Evolutionary conservation across 1,284 basidiomycete species (phyloP), one percentile per base, ranked within the genome.

Genomic region (Anthracocystis setariae): DNA sequence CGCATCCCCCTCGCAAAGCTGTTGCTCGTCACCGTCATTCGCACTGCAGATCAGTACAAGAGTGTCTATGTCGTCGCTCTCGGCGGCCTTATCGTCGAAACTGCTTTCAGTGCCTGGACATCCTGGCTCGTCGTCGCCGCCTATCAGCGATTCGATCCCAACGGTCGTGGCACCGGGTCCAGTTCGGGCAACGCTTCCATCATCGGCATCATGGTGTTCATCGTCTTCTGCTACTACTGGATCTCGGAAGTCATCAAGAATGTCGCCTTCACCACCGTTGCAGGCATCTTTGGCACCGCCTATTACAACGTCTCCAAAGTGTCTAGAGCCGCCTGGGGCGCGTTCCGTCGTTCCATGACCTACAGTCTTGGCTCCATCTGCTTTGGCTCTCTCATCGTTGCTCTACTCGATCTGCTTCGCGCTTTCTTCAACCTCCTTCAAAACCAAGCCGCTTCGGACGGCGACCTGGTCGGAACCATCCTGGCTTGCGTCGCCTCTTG

Each of bases 301-400:
- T 80, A 77, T 61, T 80, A 80, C 73, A 66, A 65, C 40, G 50
- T 40, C 46, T 58, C 43, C 73, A 84, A 90, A 87, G 91, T 91
- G 24, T 87, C 87, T 57, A 87, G 90, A 77, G 90, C 21, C 74
- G 75, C 82, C 1, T 76, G 68, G 59, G 79, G 80, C 18, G 87
- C 91, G 0, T 91, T 95, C 80, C 86, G 87, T 35, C 88, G 93
- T 24, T 90, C 92, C n/a, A 90, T 90, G 15, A 93, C 92, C 0
- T 85, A 90, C 52, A 93, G 91, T 0, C 86, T 96, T 27, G 93
- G 92, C 7, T 92, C 91, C 0, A 93, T 95, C 76, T 91, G 92
- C 5, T 93, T 94, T 78, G 93, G 93, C 5, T 92, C 90, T 2
- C 85, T 95, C 75, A 92, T 95, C 66, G 92, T 95, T 43, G 92